Percentiles rank a stretch among this genome's conserved stretches.
phyloP scores from a whole-genome alignment of 1,284 basidiomycete genomes.

The Cryptococcus amylolentus region DNA sequence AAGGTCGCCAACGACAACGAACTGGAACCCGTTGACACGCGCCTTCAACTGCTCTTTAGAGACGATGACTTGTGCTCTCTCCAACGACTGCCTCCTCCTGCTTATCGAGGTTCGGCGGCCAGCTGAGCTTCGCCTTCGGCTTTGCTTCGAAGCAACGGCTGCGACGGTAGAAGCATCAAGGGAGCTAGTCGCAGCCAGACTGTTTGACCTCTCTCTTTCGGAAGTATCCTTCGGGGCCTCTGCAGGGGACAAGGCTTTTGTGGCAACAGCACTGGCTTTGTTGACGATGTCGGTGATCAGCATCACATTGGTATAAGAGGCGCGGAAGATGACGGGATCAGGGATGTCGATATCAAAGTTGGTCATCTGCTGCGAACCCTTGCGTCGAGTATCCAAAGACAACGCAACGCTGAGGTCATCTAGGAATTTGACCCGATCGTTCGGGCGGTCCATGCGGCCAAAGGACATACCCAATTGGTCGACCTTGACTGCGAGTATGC shows the following conservation, averaged over 20 bases:
- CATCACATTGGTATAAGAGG: conserved; percentile 87
- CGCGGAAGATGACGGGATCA: conserved; percentile 79
- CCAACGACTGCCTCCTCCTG: conserved; percentile 51
- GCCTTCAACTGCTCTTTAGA: conserved; percentile 57
- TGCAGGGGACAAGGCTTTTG: conserved; percentile 28
- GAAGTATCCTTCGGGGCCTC: conserved; percentile 6
- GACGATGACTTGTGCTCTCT: conserved; percentile 55
- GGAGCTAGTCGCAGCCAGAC: conserved; percentile 5
- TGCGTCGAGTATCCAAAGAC: conserved; percentile 77
- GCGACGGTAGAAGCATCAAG: conserved; percentile 23
- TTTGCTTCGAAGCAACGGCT: conserved; percentile 5
- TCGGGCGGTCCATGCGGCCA: conserved; percentile 76
- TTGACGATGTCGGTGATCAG: conserved; percentile 86
- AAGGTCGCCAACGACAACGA: conserved; percentile 90
- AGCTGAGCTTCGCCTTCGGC: conserved; percentile 9
- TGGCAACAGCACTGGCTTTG: conserved; percentile 69
- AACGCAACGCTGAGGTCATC: conserved; percentile 89
- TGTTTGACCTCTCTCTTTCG: conserved; percentile 2
- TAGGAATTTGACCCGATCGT: conserved; percentile 84
- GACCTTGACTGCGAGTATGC: conserved; percentile 77
- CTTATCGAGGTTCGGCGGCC: conserved; percentile 50
- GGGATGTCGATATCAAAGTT: conserved; percentile 79
- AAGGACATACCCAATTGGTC: conserved; percentile 90
- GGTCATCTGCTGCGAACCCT: conserved; percentile 69
- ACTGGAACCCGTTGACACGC: conserved; percentile 82